These are phyloP conservation scores for Fraxinus paxiana DNA, from an alignment of 305 asterid genomes.

Conservation along the genomic window DNA sequence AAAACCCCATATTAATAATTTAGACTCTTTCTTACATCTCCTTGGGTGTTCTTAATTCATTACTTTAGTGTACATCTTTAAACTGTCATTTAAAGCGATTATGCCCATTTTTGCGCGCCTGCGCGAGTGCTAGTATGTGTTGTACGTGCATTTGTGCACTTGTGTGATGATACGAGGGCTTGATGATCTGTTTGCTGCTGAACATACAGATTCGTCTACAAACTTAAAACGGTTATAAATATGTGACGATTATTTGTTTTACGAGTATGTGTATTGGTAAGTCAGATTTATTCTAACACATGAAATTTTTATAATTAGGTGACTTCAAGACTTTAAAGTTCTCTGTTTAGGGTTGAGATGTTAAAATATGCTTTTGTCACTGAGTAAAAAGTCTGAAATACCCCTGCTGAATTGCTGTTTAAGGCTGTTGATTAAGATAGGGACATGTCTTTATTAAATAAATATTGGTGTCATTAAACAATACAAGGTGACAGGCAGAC, in stretches of 20 bases:
- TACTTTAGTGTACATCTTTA: slow-evolving; percentile 9
- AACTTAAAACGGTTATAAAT: not conserved
- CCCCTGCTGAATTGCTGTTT: not conserved
- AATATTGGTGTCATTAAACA: not conserved
- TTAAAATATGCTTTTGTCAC: not conserved
- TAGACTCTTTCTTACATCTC: slow-evolving; percentile 18
- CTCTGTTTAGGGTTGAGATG: not conserved
- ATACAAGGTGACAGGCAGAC: not conserved
- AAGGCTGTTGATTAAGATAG: not conserved
- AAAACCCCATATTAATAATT: slow-evolving; percentile 30
- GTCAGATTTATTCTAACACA: not conserved
- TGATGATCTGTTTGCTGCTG: not conserved
- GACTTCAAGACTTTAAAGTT: not conserved
- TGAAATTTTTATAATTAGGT: not conserved
- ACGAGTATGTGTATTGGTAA: not conserved
- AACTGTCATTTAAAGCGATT: not conserved
- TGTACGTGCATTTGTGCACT: not conserved
- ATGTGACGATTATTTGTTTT: not conserved
- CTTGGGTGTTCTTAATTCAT: slow-evolving; percentile 11
- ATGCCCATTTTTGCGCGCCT: not conserved
- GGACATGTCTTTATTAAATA: not conserved
- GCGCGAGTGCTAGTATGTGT: not conserved
- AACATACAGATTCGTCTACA: not conserved
- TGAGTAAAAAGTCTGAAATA: not conserved
- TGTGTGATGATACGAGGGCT: not conserved